A percentile compares a stretch with the other conserved stretches of the same genome.
Conservation (phyloP, 495 filamentous ascomycete species). For the Endocarpon pusillum region DNA sequence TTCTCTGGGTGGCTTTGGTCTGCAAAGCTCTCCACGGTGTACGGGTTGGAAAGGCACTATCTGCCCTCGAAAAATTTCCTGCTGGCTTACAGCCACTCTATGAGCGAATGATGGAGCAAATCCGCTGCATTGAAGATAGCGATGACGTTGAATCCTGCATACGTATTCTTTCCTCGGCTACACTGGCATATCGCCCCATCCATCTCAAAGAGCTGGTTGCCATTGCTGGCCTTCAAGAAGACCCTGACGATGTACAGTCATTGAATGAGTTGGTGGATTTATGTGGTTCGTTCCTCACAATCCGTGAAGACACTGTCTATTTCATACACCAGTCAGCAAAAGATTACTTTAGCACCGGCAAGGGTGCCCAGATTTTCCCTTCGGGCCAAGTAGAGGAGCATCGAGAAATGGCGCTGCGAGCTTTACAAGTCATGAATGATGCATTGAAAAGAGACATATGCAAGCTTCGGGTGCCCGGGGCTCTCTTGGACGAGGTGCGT, state of each 20-base stretch:
- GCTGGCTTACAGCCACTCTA: constrained; percentile 10
- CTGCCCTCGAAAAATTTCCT: constrained; percentile 7
- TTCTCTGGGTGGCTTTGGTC: constrained; percentile 19
- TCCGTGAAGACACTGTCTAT: constrained; percentile 17
- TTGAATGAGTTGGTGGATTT: constrained; percentile 9
- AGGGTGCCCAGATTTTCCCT: constrained; percentile 15
- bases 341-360: constrained; percentile 26
- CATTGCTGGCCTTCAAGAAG: constrained; percentile 5
- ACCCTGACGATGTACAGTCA: constrained; percentile 1
- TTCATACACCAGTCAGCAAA: constrained; percentile 34
- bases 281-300: constrained; percentile 19
- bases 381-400: constrained; percentile 22
- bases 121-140: constrained; percentile 1
- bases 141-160: constrained; percentile 6
- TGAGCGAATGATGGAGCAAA: constrained; percentile 10
- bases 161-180: constrained; percentile 5
- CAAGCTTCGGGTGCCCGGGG: constrained; percentile 15
- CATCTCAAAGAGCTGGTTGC: constrained; percentile 6
- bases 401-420: constrained; percentile 14
- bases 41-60: constrained; percentile 1
- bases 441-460: constrained; percentile 24
- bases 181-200: constrained; percentile 10
- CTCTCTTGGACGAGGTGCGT: constrained; percentile 4
- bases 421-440: constrained; percentile 18
- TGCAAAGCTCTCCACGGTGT: constrained; percentile 9